Percentiles rank a stretch among this genome's conserved stretches.
Evolutionary conservation across 805 yeast genomes (phyloP).

Genomic region (Ogataea pignaliae): DNA sequence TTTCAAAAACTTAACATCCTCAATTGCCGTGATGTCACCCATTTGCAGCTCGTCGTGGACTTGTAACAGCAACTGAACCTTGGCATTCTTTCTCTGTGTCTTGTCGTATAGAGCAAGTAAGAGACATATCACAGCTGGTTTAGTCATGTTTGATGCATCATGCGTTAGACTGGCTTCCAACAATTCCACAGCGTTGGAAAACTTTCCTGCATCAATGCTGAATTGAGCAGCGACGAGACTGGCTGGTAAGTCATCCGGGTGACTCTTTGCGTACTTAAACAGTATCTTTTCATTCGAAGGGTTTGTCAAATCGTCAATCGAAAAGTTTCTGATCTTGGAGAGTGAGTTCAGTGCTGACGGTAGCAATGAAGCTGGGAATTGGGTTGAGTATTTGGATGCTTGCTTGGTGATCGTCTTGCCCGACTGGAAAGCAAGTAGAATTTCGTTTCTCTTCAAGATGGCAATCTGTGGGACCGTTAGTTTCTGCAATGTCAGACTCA

Average conservation of each 20-base stretch:
- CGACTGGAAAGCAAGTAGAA: constrained; percentile 36
- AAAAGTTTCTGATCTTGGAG: constrained; percentile 16
- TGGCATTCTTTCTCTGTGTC: constrained; percentile 34
- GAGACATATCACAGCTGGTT: constrained; percentile 49
- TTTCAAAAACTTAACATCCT: constrained; percentile 27
- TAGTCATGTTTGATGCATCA: constrained; percentile 6
- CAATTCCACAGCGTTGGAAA: constrained; percentile 30
- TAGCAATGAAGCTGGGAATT: constrained; percentile 23
- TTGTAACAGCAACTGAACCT: constrained; percentile 27
- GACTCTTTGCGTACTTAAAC: constrained; percentile 31
- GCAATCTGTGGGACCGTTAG: constrained; percentile 38
- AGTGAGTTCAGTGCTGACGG: constrained; percentile 22
- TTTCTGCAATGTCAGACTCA: constrained; percentile 26
- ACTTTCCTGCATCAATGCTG: constrained; percentile 26
- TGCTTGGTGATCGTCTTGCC: constrained; percentile 28
- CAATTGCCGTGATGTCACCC: constrained; percentile 6
- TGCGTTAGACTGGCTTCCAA: constrained; percentile 30
- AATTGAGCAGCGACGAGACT: constrained; percentile 33
- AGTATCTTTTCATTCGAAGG: constrained; percentile 27
- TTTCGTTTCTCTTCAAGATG: constrained; percentile 39
- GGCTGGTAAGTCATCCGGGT: constrained; percentile 28
- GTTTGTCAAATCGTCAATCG: constrained; percentile 10
- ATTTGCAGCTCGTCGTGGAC: constrained; percentile 23
- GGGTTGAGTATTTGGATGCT: constrained; percentile 13
- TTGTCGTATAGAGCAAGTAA: constrained; percentile 47